Conservation (phyloP, 495 filamentous ascomycete species). For the Xylaria scruposa region DNA sequence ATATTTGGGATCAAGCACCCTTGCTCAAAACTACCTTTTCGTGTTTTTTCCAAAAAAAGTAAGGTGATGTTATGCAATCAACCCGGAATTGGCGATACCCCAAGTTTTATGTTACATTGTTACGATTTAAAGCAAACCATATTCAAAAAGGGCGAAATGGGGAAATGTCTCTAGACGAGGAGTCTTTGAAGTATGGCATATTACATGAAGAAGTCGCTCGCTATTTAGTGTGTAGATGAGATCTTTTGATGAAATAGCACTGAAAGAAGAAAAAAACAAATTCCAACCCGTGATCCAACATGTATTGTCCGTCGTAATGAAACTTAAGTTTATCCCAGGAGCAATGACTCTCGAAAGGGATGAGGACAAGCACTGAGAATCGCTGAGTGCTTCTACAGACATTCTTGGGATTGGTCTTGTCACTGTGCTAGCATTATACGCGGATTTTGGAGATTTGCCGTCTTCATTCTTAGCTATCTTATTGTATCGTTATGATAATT, state of each 20-base stretch:
- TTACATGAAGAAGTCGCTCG: constrained; percentile 15
- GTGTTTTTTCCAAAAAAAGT: background rate
- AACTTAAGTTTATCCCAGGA: background rate
- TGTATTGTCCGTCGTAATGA: background rate
- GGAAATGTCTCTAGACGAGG: background rate
- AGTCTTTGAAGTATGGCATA: background rate
- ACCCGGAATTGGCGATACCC: constrained; percentile 13
- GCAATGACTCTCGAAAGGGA: background rate
- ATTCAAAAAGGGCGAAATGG: background rate
- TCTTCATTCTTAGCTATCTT: background rate
- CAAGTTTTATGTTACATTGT: constrained; percentile 3
- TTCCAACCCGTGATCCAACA: background rate
- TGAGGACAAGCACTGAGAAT: background rate
- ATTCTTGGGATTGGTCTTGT: background rate
- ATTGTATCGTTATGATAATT: background rate
- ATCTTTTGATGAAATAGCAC: background rate
- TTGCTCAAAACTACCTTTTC: background rate
- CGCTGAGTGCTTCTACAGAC: background rate
- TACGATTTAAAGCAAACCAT: background rate
- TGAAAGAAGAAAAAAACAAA: background rate
- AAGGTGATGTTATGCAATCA: constrained; percentile 14
- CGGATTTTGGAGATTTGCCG: background rate
- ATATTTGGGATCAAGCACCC: background rate
- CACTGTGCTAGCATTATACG: background rate
- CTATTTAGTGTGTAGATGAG: constrained; percentile 4